Evolutionary conservation across 73 alveolate genomes (phyloP).

Genomic region (Tetrahymena elliotti): DNA sequence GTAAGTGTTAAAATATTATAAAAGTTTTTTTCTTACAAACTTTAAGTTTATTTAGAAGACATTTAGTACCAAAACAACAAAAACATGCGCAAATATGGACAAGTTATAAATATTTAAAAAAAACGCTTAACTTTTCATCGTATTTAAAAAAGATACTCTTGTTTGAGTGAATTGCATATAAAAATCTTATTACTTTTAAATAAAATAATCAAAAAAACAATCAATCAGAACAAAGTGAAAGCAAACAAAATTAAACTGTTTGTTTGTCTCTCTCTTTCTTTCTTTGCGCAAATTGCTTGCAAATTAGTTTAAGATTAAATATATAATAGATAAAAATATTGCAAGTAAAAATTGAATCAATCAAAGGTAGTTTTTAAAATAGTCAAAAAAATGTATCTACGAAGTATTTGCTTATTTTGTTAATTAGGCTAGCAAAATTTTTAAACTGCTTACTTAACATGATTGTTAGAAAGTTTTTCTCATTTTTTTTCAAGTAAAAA

Average conservation of each 20-base stretch:
- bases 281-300: not conserved
- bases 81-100: not conserved
- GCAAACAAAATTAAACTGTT: not conserved
- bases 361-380: not conserved
- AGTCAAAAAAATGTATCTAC: not conserved
- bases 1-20: not conserved
- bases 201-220: no score
- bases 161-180: not conserved
- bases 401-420: not conserved
- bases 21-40: no score
- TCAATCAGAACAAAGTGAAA: not conserved
- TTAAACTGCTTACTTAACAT: not conserved
- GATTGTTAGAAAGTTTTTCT: not conserved
- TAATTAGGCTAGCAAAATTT: not conserved
- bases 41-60: not conserved
- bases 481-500: not conserved
- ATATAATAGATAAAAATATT: not conserved
- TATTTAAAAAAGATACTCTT: not conserved
- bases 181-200: not conserved
- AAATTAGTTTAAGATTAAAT: not conserved
- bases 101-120: not conserved
- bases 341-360: not conserved
- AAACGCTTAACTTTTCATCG: not conserved
- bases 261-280: not conserved
- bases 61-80: not conserved